A percentile compares a stretch with the other conserved stretches of the same genome.
Evolutionary conservation across 2,329 filamentous ascomycete genomes (phyloP).

Genomic region (Pseudocercospora cruenta): DNA sequence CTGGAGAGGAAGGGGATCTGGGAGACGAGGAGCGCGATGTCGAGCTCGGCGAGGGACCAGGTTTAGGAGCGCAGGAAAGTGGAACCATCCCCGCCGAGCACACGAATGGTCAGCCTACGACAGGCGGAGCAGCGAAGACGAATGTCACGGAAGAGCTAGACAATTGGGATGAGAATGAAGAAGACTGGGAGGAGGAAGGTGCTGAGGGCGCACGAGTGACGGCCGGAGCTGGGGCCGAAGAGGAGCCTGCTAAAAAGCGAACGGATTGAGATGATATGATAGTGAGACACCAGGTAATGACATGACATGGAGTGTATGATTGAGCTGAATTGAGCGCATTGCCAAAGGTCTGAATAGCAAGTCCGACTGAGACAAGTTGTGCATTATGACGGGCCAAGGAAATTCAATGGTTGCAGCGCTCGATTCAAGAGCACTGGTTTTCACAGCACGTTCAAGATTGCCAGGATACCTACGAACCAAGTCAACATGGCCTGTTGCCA

Average conservation of each 20-base stretch:
- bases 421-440: not conserved
- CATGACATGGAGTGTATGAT: not conserved
- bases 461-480: not conserved
- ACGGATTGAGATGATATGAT: slow-evolving; percentile 40
- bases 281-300: not conserved
- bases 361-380: not conserved
- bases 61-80: slow-evolving; percentile 38
- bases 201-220: slow-evolving; percentile 35
- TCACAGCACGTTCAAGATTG: not conserved
- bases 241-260: slow-evolving; percentile 46
- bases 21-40: slow-evolving; percentile 62
- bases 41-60: slow-evolving; percentile 70
- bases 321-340: not conserved
- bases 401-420: not conserved
- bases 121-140: slow-evolving; percentile 63
- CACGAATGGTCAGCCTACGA: slow-evolving; percentile 33
- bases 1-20: slow-evolving; percentile 58
- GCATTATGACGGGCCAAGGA: not conserved
- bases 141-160: slow-evolving; percentile 80
- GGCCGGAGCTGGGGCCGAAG: slow-evolving; percentile 28
- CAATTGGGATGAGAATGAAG: slow-evolving; percentile 88
- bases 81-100: slow-evolving; percentile 32
- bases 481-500: not conserved
- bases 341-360: not conserved
- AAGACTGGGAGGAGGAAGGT: slow-evolving; percentile 68